Evolutionary conservation across 306 rosid species (phyloP).

Genomic region (Quercus gilva): DNA sequence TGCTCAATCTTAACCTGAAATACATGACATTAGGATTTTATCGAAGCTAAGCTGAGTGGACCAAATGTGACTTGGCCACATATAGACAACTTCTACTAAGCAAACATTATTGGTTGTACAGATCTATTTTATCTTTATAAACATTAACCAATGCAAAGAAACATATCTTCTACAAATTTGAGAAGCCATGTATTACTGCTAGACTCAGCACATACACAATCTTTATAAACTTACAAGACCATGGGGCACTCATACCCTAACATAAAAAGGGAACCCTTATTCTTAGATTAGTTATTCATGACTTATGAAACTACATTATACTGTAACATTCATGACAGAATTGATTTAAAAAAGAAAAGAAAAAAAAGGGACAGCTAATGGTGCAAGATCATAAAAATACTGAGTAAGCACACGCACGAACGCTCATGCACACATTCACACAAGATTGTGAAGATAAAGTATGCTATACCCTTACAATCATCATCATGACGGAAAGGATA

Average conservation of each 20-base stretch:
- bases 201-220: neutral
- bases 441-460: neutral
- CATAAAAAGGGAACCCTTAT: no score
- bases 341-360: no score
- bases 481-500: neutral
- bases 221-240: neutral
- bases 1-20: neutral
- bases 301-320: no score
- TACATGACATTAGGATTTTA: neutral
- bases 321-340: no score
- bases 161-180: neutral
- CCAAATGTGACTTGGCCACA: neutral
- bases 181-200: neutral
- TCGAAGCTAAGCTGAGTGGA: neutral
- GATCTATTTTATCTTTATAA: neutral
- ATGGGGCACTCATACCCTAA: neutral
- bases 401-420: neutral
- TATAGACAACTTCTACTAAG: neutral
- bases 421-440: neutral
- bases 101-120: neutral
- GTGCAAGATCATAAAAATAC: neutral
- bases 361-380: neutral
- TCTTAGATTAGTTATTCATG: no score
- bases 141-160: neutral
- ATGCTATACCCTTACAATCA: neutral